phyloP scores from a whole-genome alignment of 2,329 filamentous ascomycete genomes.

The Ophiostoma novo-ulmi region DNA sequence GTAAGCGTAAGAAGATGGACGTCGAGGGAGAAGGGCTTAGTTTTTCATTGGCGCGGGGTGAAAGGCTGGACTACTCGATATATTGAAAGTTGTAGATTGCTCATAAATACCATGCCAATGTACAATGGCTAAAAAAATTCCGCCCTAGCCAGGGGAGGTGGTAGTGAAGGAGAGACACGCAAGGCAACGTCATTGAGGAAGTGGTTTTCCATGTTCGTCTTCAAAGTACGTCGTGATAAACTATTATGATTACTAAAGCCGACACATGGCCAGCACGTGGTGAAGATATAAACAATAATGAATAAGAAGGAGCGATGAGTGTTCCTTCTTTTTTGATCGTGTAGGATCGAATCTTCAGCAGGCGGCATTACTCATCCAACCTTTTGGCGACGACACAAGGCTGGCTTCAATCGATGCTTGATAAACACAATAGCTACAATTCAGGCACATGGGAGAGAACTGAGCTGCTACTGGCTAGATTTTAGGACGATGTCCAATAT shows the following conservation, averaged over 20 bases:
- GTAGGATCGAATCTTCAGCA: not conserved
- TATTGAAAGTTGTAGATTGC: not conserved
- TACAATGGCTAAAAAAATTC: not conserved
- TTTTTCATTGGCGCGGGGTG: slow-evolving; percentile 10
- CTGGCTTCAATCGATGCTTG: not conserved
- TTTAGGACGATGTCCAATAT: not conserved
- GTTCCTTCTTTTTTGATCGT: not conserved
- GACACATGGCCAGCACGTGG: not conserved
- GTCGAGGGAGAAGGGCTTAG: not conserved
- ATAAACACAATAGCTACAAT: not conserved
- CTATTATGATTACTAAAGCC: not conserved
- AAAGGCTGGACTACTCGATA: not conserved
- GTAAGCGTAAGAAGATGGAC: not conserved
- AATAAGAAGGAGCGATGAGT: not conserved
- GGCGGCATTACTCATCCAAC: not conserved
- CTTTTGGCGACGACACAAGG: not conserved
- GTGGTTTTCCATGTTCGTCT: not conserved
- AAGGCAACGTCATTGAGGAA: not conserved
- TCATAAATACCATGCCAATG: not conserved
- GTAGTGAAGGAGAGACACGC: not conserved
- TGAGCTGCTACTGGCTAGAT: not conserved
- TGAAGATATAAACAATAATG: not conserved
- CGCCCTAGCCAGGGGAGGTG: not conserved
- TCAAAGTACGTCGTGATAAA: not conserved
- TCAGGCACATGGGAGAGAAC: not conserved